phyloP scores from a whole-genome alignment of 2,329 filamentous ascomycete genomes.

The Teratosphaeria gauchensis region DNA sequence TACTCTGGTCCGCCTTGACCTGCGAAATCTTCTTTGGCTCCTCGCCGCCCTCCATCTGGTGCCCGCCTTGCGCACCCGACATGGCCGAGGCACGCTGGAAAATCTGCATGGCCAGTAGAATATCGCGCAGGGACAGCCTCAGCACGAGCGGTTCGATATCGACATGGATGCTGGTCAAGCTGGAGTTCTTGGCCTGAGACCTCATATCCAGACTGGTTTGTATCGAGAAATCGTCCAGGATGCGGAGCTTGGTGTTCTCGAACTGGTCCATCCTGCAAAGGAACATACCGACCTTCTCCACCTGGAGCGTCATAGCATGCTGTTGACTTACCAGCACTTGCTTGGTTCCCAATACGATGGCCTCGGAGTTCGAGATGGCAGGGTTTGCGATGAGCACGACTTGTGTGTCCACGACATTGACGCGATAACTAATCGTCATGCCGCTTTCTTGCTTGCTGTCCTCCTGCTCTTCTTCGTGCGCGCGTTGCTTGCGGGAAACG shows the following conservation, averaged over 20 bases:
- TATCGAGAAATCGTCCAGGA: conserved; percentile 92
- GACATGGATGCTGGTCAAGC: conserved; percentile 68
- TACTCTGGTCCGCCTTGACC: conserved; percentile 30
- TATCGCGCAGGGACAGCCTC: conserved; percentile 83
- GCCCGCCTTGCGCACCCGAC: conserved; percentile 42
- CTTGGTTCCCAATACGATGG: conserved; percentile 89
- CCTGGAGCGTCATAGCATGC: conserved; percentile 84
- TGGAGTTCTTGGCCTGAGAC: conserved; percentile 48
- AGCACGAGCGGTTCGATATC: conserved; percentile 87
- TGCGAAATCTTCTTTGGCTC: conserved; percentile 47
- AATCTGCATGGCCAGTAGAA: conserved; percentile 87
- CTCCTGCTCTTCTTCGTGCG: conserved; percentile 23
- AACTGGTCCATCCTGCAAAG: conserved; percentile 97
- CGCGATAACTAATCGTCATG: conserved; percentile 75
- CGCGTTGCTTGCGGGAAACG: conserved; percentile 12
- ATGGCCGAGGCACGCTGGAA: conserved; percentile 83
- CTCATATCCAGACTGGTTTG: conserved; percentile 77
- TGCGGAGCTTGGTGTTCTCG: conserved; percentile 77
- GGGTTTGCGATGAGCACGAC: conserved; percentile 95
- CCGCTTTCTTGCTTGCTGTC: conserved; percentile 29
- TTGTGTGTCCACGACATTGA: conserved; percentile 93
- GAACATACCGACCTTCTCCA: conserved; percentile 96
- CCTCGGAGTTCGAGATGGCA: conserved; percentile 78
- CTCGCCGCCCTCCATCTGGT: conserved; percentile 43
- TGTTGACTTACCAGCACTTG: conserved; percentile 89